Evolutionary conservation across 2,329 filamentous ascomycete genomes (phyloP), one percentile per base, ranked within the genome.

Genomic region (Cladophialophora immunda): DNA sequence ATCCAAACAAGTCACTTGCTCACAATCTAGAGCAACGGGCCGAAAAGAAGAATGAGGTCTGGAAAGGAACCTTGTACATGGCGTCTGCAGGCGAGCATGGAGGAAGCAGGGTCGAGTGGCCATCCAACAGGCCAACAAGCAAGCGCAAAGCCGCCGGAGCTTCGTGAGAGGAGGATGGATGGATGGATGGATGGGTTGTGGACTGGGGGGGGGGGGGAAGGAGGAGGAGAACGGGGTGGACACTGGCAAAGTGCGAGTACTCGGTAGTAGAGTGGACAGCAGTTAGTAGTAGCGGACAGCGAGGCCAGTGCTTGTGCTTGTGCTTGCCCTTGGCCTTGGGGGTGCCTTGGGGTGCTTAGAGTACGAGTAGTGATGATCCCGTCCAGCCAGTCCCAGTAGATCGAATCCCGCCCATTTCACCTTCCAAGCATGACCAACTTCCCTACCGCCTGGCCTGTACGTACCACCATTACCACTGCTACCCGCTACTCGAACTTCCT

Each of bases 401-500:
- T 61, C 22, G 58, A 61, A 62, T 34, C 60, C 50, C 60, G 22
- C 27, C 27, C 25, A 56, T 56, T 56, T 41, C 47, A 22, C 8
- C 41, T 34, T 41, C 29, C 41, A 52, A 53, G 58, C 58, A 61
- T 47, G 29, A 36, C 52, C 60, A 55, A 45, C 32, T 55, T 45
- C 52, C 32, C 53, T 62, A 5, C 47, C 53, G 45, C 58, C 32
- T 41, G 52, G 50, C 61, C 47, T 25, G 52, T 34, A 57, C 22
- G 29, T 57, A 52, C 50, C 22, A 58, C 56, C 38, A 58, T 38
- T 38, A 38, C 34, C 17, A 41, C 38, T 19, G 11, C 57, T 56
- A 54, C 58, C 50, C 50, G 56, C 62, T 68, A 58, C 65, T 60
- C 17, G 34, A 41, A 34, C 17, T 45, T 55, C 58, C 36, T 62